Conservation (phyloP, 495 filamentous ascomycete genomes). For the Aspergillus funiculosus region DNA sequence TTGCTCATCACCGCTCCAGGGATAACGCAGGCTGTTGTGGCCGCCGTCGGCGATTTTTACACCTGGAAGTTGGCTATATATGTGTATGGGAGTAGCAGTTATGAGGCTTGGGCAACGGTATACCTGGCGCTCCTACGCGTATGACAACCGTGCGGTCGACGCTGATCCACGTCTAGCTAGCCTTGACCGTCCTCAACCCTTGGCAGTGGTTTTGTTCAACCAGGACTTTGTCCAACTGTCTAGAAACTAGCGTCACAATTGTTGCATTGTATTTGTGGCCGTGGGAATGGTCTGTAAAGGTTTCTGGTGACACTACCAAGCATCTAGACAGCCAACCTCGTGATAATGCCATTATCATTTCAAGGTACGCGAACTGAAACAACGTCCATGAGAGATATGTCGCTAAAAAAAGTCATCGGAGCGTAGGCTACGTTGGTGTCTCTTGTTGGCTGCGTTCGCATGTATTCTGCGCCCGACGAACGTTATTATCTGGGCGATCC, state of each 20-base stretch:
- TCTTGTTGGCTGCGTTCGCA: slow-evolving; percentile 72
- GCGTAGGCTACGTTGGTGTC: slow-evolving; percentile 54
- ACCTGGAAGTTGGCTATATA: slow-evolving; percentile 77
- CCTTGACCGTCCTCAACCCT: slow-evolving; percentile 71
- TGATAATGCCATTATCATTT: slow-evolving; percentile 13
- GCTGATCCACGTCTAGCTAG: slow-evolving; percentile 32
- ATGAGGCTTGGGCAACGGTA: slow-evolving; percentile 65
- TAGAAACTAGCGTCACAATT: slow-evolving; percentile 83
- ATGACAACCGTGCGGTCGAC: neutral
- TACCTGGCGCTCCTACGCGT: slow-evolving; percentile 12
- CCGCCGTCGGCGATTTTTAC: slow-evolving; percentile 76
- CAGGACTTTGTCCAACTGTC: slow-evolving; percentile 85
- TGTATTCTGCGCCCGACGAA: slow-evolving; percentile 91
- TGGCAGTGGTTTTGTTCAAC: slow-evolving; percentile 98
- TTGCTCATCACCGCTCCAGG: slow-evolving; percentile 69
- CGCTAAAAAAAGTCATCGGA: neutral
- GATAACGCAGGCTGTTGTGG: slow-evolving; percentile 67
- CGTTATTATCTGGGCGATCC: slow-evolving; percentile 69
- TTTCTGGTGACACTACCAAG: neutral
- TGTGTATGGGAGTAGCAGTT: slow-evolving; percentile 62
- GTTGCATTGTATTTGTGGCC: slow-evolving; percentile 81
- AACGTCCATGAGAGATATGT: no score
- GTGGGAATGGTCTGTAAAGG: slow-evolving; percentile 56
- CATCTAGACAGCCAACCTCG: neutral
- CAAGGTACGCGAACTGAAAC: slow-evolving; percentile 11